Evolutionary conservation across 1,284 basidiomycete genomes (phyloP).

Genomic region (Malassezia vespertilionis): DNA sequence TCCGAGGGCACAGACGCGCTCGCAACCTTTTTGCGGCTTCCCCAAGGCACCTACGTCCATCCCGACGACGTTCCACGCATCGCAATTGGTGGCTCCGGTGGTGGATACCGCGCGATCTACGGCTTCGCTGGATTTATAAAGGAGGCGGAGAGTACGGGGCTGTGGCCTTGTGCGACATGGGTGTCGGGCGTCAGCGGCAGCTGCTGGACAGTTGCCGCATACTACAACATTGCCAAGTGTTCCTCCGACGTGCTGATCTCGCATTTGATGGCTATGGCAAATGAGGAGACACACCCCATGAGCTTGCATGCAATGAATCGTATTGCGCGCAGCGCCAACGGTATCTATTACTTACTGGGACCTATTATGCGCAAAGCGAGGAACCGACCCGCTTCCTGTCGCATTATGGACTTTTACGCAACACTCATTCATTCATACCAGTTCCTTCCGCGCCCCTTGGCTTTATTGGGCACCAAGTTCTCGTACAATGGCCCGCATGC

Average conservation of each 20-base stretch:
- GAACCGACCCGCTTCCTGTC: slow-evolving; percentile 30
- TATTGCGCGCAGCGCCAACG: slow-evolving; percentile 29
- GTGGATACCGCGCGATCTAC: slow-evolving; percentile 46
- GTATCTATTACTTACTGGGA: slow-evolving; percentile 38
- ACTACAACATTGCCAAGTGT: slow-evolving; percentile 30
- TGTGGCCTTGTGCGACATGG: slow-evolving; percentile 43
- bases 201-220: slow-evolving; percentile 45
- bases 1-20: slow-evolving; percentile 20
- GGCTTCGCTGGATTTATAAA: slow-evolving; percentile 33
- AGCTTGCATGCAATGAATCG: slow-evolving; percentile 36
- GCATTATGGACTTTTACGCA: slow-evolving; percentile 46
- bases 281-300: slow-evolving; percentile 39
- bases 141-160: slow-evolving; percentile 28
- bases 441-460: slow-evolving; percentile 24
- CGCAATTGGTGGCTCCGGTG: slow-evolving; percentile 45
- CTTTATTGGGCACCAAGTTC: slow-evolving; percentile 13
- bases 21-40: slow-evolving; percentile 22
- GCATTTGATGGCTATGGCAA: slow-evolving; percentile 31
- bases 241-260: slow-evolving; percentile 24
- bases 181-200: slow-evolving; percentile 42
- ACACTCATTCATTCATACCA: slow-evolving; percentile 35
- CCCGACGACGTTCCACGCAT: slow-evolving; percentile 44
- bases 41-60: slow-evolving; percentile 35
- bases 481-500: slow-evolving; percentile 13
- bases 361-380: slow-evolving; percentile 35